These are phyloP conservation scores for Asterophora lycoperdoides DNA, from an alignment of 768 basidiomycete species.

Conservation along the genomic window DNA sequence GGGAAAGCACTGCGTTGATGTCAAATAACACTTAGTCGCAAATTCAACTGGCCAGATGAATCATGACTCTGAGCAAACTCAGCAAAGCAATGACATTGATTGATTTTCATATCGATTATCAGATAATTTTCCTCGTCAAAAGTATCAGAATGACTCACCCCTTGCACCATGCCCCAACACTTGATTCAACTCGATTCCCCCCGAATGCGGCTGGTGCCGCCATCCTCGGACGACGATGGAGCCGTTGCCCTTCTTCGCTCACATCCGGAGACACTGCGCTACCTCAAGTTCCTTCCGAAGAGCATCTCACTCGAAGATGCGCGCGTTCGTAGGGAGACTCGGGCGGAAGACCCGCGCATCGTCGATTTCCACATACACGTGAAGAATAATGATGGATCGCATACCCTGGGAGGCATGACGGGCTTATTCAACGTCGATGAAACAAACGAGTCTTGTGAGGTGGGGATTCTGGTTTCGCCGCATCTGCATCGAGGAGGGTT, in stretches of 20 bases:
- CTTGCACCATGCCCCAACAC: constrained; percentile 25
- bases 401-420: constrained; percentile 32
- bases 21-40: too few relatives aligned
- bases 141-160: not conserved
- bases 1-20: constrained; percentile 5
- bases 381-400: constrained; percentile 21
- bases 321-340: constrained; percentile 28
- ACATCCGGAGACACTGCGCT: constrained; percentile 35
- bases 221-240: constrained; percentile 32
- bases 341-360: constrained; percentile 28
- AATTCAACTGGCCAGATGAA: too few relatives aligned
- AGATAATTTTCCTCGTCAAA: not conserved
- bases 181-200: constrained; percentile 26
- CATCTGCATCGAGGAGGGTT: constrained; percentile 33
- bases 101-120: constrained; percentile 1
- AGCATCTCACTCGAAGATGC: constrained; percentile 32
- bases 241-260: constrained; percentile 30
- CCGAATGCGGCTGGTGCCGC: constrained; percentile 32
- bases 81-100: not conserved
- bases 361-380: constrained; percentile 37
- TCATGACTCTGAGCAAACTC: too few relatives aligned
- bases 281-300: constrained; percentile 36
- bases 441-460: constrained; percentile 33
- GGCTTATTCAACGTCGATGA: constrained; percentile 37
- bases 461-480: constrained; percentile 37